These are phyloP conservation scores for Tagetes erecta DNA, from an alignment of 129 eudicot genomes.

Conservation along the genomic window DNA sequence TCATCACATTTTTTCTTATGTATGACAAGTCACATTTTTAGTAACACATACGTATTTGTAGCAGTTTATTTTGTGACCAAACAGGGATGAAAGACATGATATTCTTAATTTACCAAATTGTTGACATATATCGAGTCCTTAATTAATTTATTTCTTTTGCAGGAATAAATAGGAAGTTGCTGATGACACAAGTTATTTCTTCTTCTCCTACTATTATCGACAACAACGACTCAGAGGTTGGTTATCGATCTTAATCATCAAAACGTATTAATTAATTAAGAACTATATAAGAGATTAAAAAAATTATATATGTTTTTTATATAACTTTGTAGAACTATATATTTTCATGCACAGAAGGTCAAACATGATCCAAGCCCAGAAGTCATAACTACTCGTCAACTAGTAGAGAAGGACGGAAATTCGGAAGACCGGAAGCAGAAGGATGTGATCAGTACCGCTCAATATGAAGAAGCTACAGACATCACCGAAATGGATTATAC, in stretches of 20 bases:
- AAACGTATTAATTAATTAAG: neutral
- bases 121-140: too few relatives aligned
- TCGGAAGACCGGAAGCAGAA: conserved; percentile 24
- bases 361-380: conserved; percentile 20
- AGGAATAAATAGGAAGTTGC: conserved; percentile 55
- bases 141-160: conserved; percentile 30
- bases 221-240: conserved; percentile 39
- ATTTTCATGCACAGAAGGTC: conserved; percentile 35
- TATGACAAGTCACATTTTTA: too few relatives aligned
- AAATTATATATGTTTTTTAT: neutral
- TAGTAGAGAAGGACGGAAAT: too few relatives aligned
- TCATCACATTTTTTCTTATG: too few relatives aligned
- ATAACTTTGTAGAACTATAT: neutral
- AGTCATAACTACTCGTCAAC: conserved; percentile 28
- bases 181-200: conserved; percentile 28
- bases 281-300: neutral
- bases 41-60: too few relatives aligned
- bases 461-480: conserved; percentile 50
- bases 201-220: conserved; percentile 1
- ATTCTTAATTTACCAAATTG: too few relatives aligned
- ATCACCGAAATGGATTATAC: conserved; percentile 41
- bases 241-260: neutral
- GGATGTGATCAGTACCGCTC: conserved; percentile 29
- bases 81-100: too few relatives aligned
- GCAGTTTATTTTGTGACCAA: too few relatives aligned